Conservation (phyloP, 495 filamentous ascomycete genomes). For the Friedmanniomyces simplex region DNA sequence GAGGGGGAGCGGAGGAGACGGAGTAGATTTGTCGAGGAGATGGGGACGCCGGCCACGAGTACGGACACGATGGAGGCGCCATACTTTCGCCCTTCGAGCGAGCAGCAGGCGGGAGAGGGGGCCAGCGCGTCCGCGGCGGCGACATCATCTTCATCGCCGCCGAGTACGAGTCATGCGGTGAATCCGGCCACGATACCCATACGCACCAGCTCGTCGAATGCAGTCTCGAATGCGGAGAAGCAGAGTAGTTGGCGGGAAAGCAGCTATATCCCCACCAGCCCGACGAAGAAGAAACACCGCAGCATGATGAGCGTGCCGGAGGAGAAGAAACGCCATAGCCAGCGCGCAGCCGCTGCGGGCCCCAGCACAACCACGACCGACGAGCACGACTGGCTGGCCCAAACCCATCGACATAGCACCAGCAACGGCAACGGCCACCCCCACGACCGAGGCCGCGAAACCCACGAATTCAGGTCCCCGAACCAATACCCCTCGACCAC, state of each 20-base stretch:
- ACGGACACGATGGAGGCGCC: not conserved
- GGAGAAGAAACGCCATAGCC: not conserved
- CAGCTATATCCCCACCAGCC: constrained; percentile 1
- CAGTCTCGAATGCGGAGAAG: constrained; percentile 2
- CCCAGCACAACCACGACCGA: not conserved
- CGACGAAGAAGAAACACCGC: constrained; percentile 6
- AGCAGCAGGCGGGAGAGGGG: not conserved
- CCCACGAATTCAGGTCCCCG: not conserved
- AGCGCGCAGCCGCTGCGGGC: not conserved
- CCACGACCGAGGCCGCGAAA: not conserved
- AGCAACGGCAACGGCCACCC: not conserved
- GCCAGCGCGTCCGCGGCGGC: not conserved
- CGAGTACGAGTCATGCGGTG: constrained; percentile 5
- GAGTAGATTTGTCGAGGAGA: not conserved
- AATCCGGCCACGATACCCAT: constrained; percentile 20
- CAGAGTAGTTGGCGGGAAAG: not conserved
- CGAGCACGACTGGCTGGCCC: constrained; percentile 13
- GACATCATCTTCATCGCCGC: not conserved
- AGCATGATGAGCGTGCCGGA: constrained; percentile 15
- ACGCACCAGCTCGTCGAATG: constrained; percentile 17
- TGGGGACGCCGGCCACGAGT: not conserved
- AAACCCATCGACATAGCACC: not conserved
- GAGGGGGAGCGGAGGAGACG: not conserved
- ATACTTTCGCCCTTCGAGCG: not conserved
- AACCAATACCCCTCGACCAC: not conserved